Base-by-base conservation (phyloP, 2,329 filamentous ascomycete species). In the Dactylellina leptospora region DNA sequence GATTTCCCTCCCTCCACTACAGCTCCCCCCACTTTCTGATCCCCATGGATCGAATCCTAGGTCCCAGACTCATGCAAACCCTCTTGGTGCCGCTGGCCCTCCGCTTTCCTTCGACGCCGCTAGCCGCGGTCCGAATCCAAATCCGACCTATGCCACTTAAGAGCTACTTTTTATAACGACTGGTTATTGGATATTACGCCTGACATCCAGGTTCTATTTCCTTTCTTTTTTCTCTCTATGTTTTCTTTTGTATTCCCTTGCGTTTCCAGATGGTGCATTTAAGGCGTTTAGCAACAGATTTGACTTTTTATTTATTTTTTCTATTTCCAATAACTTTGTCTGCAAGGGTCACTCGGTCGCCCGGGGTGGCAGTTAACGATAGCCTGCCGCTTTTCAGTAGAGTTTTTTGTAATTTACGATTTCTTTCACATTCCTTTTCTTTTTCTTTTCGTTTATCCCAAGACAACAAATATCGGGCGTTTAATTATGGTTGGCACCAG, bases 91-190 rank as follows among this genome's bases (percentile, higher is more conserved):
- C 13, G 55, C 66, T 40, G 66, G 66, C 4, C 66, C 66, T 10
- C 66, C 66, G 48, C 48, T 71, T 48, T 71, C 66, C 3, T 71
- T 71, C 55, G 66, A 71, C 36, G 58, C 63, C 11, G 63, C 63
- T 16, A 55, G 28, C 10, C 28, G 48, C 10, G 48, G 48, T 23
- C 48, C 48, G n/a, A 53, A 53, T 53, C 48, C 56, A 28, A 69
- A 55, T 42, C 63, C 58, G 18, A 63, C 66, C 45, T 71, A 71
- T 53, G 66, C 66, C 16, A 45, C 58, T 48, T 71, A 33, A 58
- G 48, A 42, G 25, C 13, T 20, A 45, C 11, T 33, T 59, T 50
- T 68, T 53, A 33, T 23, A 44, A 40, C 28, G n/a, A 40, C 44
- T 13, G 47, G 25, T 10, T 42, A 45, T 48, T 28, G 30, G 58